Evolutionary conservation across 2,329 filamentous ascomycete species (phyloP).

Genomic region (Monosporascus sp.): DNA sequence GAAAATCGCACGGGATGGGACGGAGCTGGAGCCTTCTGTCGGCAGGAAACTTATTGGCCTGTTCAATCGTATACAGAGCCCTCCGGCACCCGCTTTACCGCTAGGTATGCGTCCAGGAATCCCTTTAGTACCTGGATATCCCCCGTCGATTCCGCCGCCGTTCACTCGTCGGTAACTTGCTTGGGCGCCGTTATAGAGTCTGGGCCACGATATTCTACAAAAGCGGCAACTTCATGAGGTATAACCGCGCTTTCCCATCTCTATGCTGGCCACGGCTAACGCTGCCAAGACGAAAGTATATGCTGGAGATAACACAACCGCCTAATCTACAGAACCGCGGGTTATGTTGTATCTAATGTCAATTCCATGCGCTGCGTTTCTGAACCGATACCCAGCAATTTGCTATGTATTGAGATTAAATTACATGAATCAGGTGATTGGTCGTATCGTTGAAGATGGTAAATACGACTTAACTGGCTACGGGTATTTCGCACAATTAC

Average conservation of each 20-base stretch:
- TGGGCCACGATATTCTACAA: conserved; percentile 1
- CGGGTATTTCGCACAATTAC: no score
- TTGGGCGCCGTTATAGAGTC: conserved; percentile 1
- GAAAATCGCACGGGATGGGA: conserved; percentile 92
- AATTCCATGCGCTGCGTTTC: not conserved
- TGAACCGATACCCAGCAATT: not conserved
- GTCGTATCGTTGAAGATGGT: no score
- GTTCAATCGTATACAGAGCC: conserved; percentile 58
- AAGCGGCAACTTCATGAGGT: conserved; percentile 3
- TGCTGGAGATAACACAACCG: not conserved
- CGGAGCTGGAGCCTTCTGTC: conserved; percentile 80
- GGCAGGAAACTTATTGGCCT: conserved; percentile 72
- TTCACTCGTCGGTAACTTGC: conserved; percentile 25
- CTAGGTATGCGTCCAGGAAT: conserved; percentile 27
- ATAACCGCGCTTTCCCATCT: conserved; percentile 6
- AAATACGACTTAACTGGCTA: no score
- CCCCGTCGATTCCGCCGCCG: conserved; percentile 28
- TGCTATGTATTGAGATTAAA: not conserved
- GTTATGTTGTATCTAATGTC: not conserved
- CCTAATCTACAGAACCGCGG: not conserved
- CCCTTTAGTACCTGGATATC: conserved; percentile 32
- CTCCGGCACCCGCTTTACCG: conserved; percentile 21
- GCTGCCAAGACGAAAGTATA: not conserved
- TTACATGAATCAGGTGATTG: not conserved
- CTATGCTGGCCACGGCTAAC: conserved; percentile 13